These are phyloP conservation scores for Rickenella mellea DNA, from an alignment of 768 basidiomycete genomes.

Conservation along the genomic window DNA sequence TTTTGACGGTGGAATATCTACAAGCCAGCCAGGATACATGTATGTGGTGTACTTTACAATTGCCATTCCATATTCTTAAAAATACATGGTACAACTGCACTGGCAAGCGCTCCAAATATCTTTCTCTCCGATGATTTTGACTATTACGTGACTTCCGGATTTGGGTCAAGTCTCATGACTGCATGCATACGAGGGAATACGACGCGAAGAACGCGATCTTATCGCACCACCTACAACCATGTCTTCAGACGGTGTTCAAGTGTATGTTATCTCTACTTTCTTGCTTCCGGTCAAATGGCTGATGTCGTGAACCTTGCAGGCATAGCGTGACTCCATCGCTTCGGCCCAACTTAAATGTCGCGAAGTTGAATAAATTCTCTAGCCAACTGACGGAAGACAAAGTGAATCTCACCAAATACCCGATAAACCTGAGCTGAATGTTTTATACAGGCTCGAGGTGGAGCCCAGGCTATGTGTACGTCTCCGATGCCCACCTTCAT, in stretches of 20 bases:
- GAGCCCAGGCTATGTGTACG: constrained; percentile 82
- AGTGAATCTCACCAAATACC: constrained; percentile 25
- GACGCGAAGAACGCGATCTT: too few relatives aligned
- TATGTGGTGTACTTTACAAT: too few relatives aligned
- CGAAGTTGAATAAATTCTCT: constrained; percentile 62
- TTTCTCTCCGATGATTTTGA: too few relatives aligned
- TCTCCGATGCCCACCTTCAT: constrained; percentile 3
- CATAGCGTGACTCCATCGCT: constrained; percentile 28
- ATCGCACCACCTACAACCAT: too few relatives aligned
- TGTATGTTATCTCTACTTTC: constrained; percentile 29
- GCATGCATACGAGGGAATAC: too few relatives aligned
- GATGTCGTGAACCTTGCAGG: constrained; percentile 20
- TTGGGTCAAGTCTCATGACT: too few relatives aligned
- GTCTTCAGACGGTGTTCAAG: constrained; percentile 47
- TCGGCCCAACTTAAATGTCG: constrained; percentile 25
- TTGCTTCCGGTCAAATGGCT: constrained; percentile 8
- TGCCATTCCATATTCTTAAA: too few relatives aligned
- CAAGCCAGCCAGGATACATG: too few relatives aligned
- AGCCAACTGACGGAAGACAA: constrained; percentile 69
- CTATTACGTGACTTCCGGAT: too few relatives aligned
- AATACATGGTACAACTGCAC: too few relatives aligned
- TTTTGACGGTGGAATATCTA: too few relatives aligned
- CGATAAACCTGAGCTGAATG: not conserved
- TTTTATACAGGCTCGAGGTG: constrained; percentile 43
- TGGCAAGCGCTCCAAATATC: too few relatives aligned